phyloP scores from a whole-genome alignment of 177 flowering plant genomes.

The Tripterygium wilfordii region DNA sequence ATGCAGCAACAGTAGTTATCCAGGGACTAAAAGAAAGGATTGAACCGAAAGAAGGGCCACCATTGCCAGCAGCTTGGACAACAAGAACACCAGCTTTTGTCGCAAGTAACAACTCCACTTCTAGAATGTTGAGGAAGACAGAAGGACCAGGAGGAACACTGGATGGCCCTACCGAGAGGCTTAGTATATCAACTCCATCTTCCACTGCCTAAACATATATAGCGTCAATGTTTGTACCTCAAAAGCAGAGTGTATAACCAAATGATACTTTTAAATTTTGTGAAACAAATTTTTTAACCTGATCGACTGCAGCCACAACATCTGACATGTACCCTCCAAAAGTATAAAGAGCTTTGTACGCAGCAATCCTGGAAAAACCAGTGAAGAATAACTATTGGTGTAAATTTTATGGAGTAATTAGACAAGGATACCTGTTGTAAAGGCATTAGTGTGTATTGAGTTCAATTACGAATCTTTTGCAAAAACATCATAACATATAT shows the following conservation, averaged over 20 bases:
- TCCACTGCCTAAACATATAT: constrained; percentile 52
- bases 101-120: constrained; percentile 47
- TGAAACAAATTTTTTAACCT: too few relatives aligned
- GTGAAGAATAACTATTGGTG: background rate
- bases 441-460: too few relatives aligned
- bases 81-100: constrained; percentile 54
- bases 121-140: constrained; percentile 45
- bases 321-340: constrained; percentile 65
- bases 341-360: constrained; percentile 46
- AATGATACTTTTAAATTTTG: too few relatives aligned
- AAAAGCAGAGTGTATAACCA: too few relatives aligned
- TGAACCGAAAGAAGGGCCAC: constrained; percentile 42
- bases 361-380: constrained; percentile 38
- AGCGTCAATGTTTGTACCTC: too few relatives aligned
- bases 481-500: background rate
- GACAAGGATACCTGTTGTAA: too few relatives aligned
- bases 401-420: too few relatives aligned
- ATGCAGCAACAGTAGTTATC: constrained; percentile 56
- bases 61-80: constrained; percentile 55
- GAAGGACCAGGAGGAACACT: constrained; percentile 43
- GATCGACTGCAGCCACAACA: constrained; percentile 60
- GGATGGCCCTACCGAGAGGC: constrained; percentile 58
- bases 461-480: too few relatives aligned
- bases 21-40: constrained; percentile 64
- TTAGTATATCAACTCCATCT: constrained; percentile 59